These are phyloP conservation scores for Melanomma pulvis-pyrius DNA, from an alignment of 495 filamentous ascomycete species.

Conservation along the genomic window DNA sequence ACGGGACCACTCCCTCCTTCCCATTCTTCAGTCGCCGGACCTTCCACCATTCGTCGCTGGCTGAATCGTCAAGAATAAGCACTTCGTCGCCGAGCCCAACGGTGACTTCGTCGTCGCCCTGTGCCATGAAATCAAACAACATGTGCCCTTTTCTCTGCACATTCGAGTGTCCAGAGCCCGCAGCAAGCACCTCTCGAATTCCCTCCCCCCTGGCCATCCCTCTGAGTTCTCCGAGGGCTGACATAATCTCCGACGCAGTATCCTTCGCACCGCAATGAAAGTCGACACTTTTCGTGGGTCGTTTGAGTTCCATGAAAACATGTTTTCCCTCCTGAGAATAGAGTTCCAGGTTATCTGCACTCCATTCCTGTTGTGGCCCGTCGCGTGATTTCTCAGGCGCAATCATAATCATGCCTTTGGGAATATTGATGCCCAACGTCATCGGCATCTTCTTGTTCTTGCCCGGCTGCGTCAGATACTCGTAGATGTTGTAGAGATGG, in stretches of 20 bases:
- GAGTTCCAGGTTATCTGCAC: conserved; percentile 85
- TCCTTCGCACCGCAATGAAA: conserved; percentile 98
- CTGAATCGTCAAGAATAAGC: conserved; percentile 81
- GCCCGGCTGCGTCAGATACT: conserved; percentile 91
- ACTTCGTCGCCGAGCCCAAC: conserved; percentile 91
- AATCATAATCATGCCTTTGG: conserved; percentile 86
- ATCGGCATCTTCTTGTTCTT: conserved; percentile 98
- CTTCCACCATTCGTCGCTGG: conserved; percentile 98
- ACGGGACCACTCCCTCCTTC: conserved; percentile 96
- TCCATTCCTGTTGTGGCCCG: conserved; percentile 87
- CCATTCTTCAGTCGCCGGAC: conserved; percentile 87
- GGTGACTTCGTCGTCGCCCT: conserved; percentile 95
- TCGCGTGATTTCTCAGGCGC: conserved; percentile 79
- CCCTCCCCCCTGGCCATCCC: conserved; percentile 83
- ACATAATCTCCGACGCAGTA: conserved; percentile 89
- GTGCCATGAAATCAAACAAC: conserved; percentile 93
- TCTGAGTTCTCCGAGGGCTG: conserved; percentile 83
- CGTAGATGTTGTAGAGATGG: conserved; percentile 93
- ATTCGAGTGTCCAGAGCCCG: conserved; percentile 62
- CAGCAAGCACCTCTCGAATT: conserved; percentile 82
- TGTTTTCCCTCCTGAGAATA: conserved; percentile 98
- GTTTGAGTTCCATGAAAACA: conserved; percentile 89
- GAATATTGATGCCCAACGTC: conserved; percentile 84
- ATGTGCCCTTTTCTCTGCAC: conserved; percentile 81
- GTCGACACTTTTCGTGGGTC: conserved; percentile 89